Conservation (phyloP, 148 eudicot genomes). For the Pouteria glomerata region DNA sequence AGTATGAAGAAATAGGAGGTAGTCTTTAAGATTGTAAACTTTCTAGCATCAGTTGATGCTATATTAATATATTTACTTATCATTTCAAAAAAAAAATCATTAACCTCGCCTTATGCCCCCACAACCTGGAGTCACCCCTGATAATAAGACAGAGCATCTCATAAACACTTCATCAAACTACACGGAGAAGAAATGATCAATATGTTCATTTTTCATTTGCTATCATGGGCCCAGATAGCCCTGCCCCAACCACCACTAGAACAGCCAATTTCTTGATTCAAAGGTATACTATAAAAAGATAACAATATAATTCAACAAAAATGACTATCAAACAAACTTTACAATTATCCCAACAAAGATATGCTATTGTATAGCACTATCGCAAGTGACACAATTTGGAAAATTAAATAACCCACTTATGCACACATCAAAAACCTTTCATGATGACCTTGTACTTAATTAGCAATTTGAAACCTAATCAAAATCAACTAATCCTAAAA, state of each 20-base stretch:
- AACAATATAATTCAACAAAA: not conserved
- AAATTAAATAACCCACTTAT: conserved; percentile 1
- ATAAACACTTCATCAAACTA: not conserved
- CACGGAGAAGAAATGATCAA: not conserved
- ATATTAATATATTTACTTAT: too few species aligned
- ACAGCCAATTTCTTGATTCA: too few species aligned
- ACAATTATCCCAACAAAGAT: not conserved
- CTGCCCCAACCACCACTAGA: too few species aligned
- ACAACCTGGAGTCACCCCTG: too few species aligned
- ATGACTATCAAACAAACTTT: not conserved
- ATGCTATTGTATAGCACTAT: not conserved
- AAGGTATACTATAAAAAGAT: not conserved
- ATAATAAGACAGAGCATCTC: not conserved
- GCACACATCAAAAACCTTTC: not conserved
- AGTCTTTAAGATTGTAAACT: too few species aligned
- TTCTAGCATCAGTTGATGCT: too few species aligned
- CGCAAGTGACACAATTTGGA: not conserved
- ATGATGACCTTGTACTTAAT: not conserved
- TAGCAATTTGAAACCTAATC: not conserved
- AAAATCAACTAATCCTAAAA: not conserved
- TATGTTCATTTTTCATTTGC: not conserved
- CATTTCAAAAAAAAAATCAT: too few species aligned
- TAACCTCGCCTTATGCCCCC: too few species aligned
- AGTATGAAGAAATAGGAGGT: too few species aligned
- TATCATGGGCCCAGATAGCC: too few species aligned